Base-by-base conservation (phyloP, 345 rosid species). In the Rhizophora mangle region DNA sequence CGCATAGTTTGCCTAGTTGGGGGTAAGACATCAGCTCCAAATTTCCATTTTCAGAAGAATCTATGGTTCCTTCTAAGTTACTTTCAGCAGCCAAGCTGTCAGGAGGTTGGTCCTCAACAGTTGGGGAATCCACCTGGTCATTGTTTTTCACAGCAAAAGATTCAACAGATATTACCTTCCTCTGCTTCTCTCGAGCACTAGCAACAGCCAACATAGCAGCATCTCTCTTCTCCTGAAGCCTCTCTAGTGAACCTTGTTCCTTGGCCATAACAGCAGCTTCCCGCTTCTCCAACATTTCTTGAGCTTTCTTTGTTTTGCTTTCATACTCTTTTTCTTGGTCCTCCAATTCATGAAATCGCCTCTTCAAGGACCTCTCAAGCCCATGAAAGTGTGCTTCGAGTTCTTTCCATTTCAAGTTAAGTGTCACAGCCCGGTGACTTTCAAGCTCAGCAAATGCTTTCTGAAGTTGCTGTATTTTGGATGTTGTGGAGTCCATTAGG, bases 361-460 rank as follows among this genome's bases (percentile, higher is more conserved):
- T 87, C 86, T 95, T 95, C 91, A 95, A 82, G 39, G 99, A 92
- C 76, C 85, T 95, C 79, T 95, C 98, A 58, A 95, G 97, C 68
- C 99, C 99, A 76, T 92, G 92, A 72, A 95, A 95, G 85, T 95
- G 98, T 73, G 90, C 98, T 81, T 95, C 98, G 49, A 95, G 86
- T 78, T 90, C 99, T 81, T 90, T 90, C 99, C 99, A 92, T 76
- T 87, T 95, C 77, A 95, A 61, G 79, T 95, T 90, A 64, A 95
- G 94, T 8, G 98, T 85, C 61, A 95, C 80, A 2, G 97, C 97
- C 64, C 94, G 86, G 64, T 92, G 91, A 68, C 94, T 90, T 79
- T 95, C 97, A 70, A 95, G 99, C 81, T 95, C 97, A 79, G 97
- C 93, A 84, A 95, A 95, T 16, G 99, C 99, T 82, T 82, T 92